These are phyloP conservation scores for Wallacemonas sp. DNA, from an alignment of 208 protist species.

Conservation along the genomic window DNA sequence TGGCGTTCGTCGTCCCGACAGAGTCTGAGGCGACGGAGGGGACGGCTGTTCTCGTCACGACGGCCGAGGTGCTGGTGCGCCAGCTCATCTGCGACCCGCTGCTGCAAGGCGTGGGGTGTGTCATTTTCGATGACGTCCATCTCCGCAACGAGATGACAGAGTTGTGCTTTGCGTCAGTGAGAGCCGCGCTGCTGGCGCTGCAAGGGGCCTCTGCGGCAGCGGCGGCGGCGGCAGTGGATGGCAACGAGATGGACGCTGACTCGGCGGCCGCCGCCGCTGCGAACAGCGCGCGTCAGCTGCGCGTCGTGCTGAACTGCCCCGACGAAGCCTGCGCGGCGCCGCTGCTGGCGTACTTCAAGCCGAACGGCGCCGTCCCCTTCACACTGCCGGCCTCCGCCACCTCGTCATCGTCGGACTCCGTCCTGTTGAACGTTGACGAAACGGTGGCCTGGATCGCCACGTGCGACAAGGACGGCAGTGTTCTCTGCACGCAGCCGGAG, in stretches of 20 bases:
- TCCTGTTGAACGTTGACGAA: slow-evolving; percentile 78
- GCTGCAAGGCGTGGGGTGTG: slow-evolving; percentile 67
- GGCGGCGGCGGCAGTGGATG: background rate
- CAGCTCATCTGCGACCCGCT: slow-evolving; percentile 83
- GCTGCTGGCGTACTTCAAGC: slow-evolving; percentile 56
- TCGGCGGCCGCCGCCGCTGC: background rate
- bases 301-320: slow-evolving; percentile 70
- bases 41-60: slow-evolving; percentile 75
- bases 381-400: slow-evolving; percentile 1
- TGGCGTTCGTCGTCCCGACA: slow-evolving; percentile 44
- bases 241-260: background rate
- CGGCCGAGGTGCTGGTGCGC: slow-evolving; percentile 76
- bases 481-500: slow-evolving; percentile 52
- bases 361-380: background rate
- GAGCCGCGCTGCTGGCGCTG: slow-evolving; percentile 35
- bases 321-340: slow-evolving; percentile 54
- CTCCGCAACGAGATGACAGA: slow-evolving; percentile 69
- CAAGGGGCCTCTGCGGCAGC: slow-evolving; percentile 4
- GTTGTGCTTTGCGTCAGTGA: slow-evolving; percentile 70
- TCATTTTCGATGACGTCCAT: slow-evolving; percentile 86
- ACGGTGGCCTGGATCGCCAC: slow-evolving; percentile 79
- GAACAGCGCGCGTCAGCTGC: slow-evolving; percentile 26
- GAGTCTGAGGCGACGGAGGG: slow-evolving; percentile 49
- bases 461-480: slow-evolving; percentile 73
- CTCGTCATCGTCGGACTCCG: background rate